Base-by-base conservation (phyloP, 495 filamentous ascomycete genomes). In the Acidiella bohemica region DNA sequence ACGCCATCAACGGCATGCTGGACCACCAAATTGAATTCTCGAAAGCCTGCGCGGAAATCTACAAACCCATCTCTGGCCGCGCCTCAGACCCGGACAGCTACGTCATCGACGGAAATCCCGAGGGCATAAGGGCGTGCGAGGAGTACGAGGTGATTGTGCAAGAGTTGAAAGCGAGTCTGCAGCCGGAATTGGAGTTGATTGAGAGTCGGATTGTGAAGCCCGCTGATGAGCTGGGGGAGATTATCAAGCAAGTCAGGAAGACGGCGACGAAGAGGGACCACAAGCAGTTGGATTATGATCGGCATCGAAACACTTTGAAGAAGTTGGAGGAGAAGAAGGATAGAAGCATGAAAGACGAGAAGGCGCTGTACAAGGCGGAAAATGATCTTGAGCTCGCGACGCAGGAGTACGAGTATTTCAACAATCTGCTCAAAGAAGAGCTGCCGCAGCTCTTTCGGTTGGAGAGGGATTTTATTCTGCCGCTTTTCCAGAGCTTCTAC, bases 281-380 rank as follows among this genome's bases (percentile, higher is more conserved):
- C 64, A 99, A 99, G 66, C 83, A 95, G 59, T 66, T 99, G 13
- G 90, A 99, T 63, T 95, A 84, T 56, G 90, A 99, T 56, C 78
- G 86, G 33, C 85, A 81, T 59, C 73, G 77, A 29, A 68, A 77
- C 18, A 72, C 79, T 1, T 62, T 88, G 37, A 95, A 96, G 68
- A 96, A 95, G 64, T 66, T 95, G 17, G 77, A 95, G 58, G 92
- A 95, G 29, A 99, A 99, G 68, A 93, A 93, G 61, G 92, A 96
- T 31, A 93, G 86, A 60, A 80, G 77, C 18, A 61, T 93, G 41
- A 99, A 96, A 66, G 90, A 99, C 53, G 90, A 99, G 55, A 96
- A 96, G 61, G 84, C 90, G 2, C 64, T 93, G 39, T 96, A 92
- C 74, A 93, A 93, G 60, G 84, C 84, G 10, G 92, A 96, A 60